Conservation (phyloP, 345 rosid genomes). For the Firmiana major region DNA sequence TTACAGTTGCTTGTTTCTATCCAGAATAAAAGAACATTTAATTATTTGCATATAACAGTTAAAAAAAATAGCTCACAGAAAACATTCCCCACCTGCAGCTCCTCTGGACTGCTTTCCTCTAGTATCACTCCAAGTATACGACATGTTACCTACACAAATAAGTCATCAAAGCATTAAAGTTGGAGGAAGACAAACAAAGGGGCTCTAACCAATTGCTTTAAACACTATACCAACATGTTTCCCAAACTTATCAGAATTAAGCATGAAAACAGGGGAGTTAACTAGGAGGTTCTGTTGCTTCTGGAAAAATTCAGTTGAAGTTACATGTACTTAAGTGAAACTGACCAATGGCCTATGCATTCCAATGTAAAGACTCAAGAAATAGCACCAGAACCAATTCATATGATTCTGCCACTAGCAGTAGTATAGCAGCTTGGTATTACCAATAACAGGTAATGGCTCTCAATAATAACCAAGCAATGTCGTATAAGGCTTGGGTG, state of each 20-base stretch:
- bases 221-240: neutral
- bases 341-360: neutral
- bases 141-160: slow-evolving; percentile 65
- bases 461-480: neutral
- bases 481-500: neutral
- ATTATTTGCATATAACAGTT: neutral
- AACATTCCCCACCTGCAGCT: neutral
- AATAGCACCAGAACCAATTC: neutral
- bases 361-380: neutral
- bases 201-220: neutral
- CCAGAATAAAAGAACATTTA: neutral
- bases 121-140: slow-evolving; percentile 38
- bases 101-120: neutral
- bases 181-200: neutral
- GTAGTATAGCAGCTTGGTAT: neutral
- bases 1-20: slow-evolving; percentile 9
- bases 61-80: neutral
- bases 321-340: neutral
- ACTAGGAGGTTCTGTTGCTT: neutral
- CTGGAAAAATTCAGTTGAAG: neutral
- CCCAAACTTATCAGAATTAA: neutral
- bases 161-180: neutral
- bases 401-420: neutral
- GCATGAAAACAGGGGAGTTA: neutral
- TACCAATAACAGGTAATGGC: neutral